A percentile compares a stretch with the other conserved stretches of the same genome.
phyloP scores from a whole-genome alignment of 2,329 filamentous ascomycete species.

The Talaromyces funiculosus region DNA sequence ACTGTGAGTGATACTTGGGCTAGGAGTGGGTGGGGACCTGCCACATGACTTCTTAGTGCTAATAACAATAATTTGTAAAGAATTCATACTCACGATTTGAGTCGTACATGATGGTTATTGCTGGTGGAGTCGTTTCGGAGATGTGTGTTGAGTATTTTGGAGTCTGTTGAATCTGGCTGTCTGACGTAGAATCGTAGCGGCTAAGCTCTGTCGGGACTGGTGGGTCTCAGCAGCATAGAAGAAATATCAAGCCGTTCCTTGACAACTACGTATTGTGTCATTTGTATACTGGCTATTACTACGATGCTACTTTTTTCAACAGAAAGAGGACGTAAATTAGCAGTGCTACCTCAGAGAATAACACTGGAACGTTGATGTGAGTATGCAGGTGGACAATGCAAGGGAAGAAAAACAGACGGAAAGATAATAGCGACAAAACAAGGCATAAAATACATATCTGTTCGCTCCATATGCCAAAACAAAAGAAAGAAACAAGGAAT shows the following conservation, averaged over 20 bases:
- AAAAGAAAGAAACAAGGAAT: background rate
- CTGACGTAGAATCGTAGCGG: background rate
- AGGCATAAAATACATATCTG: background rate
- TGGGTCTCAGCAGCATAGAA: background rate
- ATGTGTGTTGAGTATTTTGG: background rate
- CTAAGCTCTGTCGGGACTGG: background rate
- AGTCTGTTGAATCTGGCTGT: background rate
- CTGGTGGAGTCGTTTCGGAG: background rate
- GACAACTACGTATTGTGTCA: background rate
- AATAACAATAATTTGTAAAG: background rate
- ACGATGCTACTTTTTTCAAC: background rate
- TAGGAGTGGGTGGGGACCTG: constrained; percentile 77
- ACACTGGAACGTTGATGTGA: background rate
- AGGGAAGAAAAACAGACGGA: background rate
- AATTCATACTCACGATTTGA: constrained; percentile 34
- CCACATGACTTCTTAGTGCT: background rate
- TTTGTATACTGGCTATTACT: background rate
- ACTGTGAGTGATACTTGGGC: constrained; percentile 90
- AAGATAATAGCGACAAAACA: background rate
- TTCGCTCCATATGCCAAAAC: background rate
- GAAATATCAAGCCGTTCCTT: too few species aligned
- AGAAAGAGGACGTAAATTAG: background rate
- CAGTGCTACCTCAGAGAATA: background rate
- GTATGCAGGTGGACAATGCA: background rate
- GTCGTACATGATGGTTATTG: constrained; percentile 35